A percentile compares a stretch with the other conserved stretches of the same genome.
These are phyloP conservation scores for Teratosphaeria zuluensis DNA, from an alignment of 2,329 filamentous ascomycete species.

Conservation along the genomic window DNA sequence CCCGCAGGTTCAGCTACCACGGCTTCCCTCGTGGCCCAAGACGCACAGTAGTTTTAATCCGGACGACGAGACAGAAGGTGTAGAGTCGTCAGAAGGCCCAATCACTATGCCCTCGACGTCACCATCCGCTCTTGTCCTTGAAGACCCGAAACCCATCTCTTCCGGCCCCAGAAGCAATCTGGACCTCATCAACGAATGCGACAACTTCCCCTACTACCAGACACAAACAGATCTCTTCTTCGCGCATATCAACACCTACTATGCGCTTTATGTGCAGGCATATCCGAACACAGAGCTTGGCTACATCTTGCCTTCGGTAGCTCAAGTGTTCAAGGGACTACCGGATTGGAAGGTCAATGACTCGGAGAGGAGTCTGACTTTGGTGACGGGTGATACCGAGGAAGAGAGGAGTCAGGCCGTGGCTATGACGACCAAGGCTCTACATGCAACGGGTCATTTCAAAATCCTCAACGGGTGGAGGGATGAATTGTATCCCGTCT, in stretches of 20 bases:
- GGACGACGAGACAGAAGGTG: conserved; percentile 11
- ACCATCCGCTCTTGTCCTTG: neutral
- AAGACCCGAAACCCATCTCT: conserved; percentile 21
- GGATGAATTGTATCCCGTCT: conserved; percentile 71
- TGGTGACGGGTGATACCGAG: conserved; percentile 47
- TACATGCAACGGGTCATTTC: conserved; percentile 64
- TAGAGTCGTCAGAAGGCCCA: neutral
- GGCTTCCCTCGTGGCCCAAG: conserved; percentile 18
- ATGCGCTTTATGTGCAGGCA: conserved; percentile 57
- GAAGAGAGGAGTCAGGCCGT: conserved; percentile 51
- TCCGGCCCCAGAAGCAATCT: conserved; percentile 37
- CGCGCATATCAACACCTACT: conserved; percentile 37
- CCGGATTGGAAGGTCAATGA: conserved; percentile 54
- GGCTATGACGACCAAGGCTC: conserved; percentile 51
- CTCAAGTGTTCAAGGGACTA: conserved; percentile 44
- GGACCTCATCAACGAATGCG: conserved; percentile 48
- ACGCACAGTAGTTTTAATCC: conserved; percentile 10
- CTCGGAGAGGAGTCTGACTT: conserved; percentile 50
- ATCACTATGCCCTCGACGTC: neutral
- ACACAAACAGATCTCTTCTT: conserved; percentile 48
- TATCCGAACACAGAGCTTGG: conserved; percentile 54
- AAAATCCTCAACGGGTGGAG: conserved; percentile 69
- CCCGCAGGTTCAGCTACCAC: conserved; percentile 7
- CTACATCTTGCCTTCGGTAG: conserved; percentile 52
- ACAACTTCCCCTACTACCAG: conserved; percentile 65